A percentile compares a stretch with the other conserved stretches of the same genome.
phyloP scores from a whole-genome alignment of 2,329 filamentous ascomycete species.

The Xylaria sp. region DNA sequence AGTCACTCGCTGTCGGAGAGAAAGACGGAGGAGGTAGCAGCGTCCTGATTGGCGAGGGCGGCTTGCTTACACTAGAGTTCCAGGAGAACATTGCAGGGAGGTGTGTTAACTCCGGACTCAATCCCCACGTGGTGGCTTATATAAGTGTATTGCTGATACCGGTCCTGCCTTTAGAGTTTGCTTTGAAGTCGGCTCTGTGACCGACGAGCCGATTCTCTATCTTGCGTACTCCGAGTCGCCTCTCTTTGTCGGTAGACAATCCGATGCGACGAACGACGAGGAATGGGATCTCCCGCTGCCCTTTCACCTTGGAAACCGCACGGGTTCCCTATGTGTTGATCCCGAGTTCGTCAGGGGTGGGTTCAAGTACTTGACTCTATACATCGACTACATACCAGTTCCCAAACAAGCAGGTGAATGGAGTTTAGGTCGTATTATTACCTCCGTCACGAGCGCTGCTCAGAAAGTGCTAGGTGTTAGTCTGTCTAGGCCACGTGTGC shows the following conservation, averaged over 20 bases:
- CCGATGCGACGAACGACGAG: conserved; percentile 40
- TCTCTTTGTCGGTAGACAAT: conserved; percentile 38
- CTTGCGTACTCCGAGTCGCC: conserved; percentile 43
- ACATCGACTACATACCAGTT: conserved; percentile 31
- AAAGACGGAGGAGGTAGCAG: conserved; percentile 13
- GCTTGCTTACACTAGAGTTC: conserved; percentile 44
- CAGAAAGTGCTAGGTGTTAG: conserved; percentile 22
- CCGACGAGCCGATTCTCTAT: conserved; percentile 36
- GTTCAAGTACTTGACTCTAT: conserved; percentile 45
- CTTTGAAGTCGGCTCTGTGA: conserved; percentile 36
- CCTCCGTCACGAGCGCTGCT: not conserved
- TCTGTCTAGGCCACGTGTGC: not conserved
- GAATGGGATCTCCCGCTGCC: conserved; percentile 38
- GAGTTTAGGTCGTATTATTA: conserved; percentile 19
- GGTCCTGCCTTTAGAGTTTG: conserved; percentile 34
- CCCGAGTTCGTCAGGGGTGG: conserved; percentile 40
- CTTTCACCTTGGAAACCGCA: conserved; percentile 32
- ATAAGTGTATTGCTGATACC: conserved; percentile 7
- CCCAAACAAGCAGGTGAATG: conserved; percentile 25
- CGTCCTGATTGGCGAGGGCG: conserved; percentile 37
- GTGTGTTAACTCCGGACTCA: conserved; percentile 28
- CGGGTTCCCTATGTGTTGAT: conserved; percentile 39
- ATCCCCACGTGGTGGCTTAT: not conserved
- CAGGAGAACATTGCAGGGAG: conserved; percentile 45
- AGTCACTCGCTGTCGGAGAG: not conserved